phyloP scores from a whole-genome alignment of 139 green algal genomes.

The Mesostigma viride region DNA sequence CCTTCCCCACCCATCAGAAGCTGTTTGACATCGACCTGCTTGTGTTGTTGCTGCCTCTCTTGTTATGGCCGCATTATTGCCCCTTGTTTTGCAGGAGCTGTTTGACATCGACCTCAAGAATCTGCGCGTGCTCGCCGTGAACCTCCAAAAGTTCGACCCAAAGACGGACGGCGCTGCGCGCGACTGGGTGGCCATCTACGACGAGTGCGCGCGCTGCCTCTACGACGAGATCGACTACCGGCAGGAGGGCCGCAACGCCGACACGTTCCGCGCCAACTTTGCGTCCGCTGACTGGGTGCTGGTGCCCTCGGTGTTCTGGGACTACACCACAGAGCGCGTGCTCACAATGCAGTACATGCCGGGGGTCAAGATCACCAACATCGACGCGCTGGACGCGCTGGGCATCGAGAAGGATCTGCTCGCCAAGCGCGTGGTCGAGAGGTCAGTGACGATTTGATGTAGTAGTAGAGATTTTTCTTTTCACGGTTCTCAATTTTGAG shows the following conservation, averaged over 20 bases:
- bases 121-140: slow-evolving; percentile 45
- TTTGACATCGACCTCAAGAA: slow-evolving; percentile 98
- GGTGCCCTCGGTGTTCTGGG: slow-evolving; percentile 79
- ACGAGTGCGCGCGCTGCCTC: slow-evolving; percentile 91
- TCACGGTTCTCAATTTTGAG: too few species aligned
- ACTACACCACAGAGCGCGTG: slow-evolving; percentile 60
- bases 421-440: slow-evolving; percentile 32
- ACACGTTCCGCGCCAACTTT: slow-evolving; percentile 79
- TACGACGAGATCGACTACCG: slow-evolving; percentile 95
- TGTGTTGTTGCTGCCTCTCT: too few species aligned
- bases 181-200: slow-evolving; percentile 99
- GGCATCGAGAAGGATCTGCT: slow-evolving; percentile 76
- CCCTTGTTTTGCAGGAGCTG: slow-evolving; percentile 39
- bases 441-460: too few species aligned
- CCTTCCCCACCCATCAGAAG: too few species aligned
- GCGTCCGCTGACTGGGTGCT: slow-evolving; percentile 72
- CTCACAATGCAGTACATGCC: slow-evolving; percentile 68
- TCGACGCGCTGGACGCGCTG: slow-evolving; percentile 56
- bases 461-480: too few species aligned
- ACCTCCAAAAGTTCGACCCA: slow-evolving; percentile 64
- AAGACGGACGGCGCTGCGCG: slow-evolving; percentile 92
- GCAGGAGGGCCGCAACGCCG: slow-evolving; percentile 76
- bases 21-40: not conserved
- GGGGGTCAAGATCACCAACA: slow-evolving; percentile 88
- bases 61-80: not conserved